Base-by-base conservation (phyloP, 2,329 filamentous ascomycete genomes). In the Cladosporium phlei region DNA sequence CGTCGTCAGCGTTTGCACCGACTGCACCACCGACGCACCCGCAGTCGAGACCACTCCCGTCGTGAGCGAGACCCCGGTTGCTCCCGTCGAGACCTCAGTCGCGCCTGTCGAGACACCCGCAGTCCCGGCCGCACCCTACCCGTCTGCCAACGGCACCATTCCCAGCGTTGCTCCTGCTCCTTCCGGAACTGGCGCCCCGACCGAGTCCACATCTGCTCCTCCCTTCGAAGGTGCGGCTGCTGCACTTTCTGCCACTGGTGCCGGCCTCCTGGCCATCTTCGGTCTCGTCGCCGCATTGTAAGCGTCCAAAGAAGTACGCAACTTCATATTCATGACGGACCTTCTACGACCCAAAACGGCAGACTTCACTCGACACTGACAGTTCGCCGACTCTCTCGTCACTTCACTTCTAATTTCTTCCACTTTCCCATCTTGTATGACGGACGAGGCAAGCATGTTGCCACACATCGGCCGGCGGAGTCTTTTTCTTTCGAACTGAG, bases 191-290 rank as follows among this genome's bases (percentile, higher is more conserved):
- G 48, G 43, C 16, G 39, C 43, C 19, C 48, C 52, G 34, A 47
- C 56, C 32, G 38, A 50, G 27, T 39, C 51, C 19, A 46, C 40
- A 50, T 48, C 48, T 35, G 61, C 59, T 51, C 58, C 60, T 46
- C 45, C 60, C 10, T 76, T 70, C 72, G 76, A 74, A 49, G 76
- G 74, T 47, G 76, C 71, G 58, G 75, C 73, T 59, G 66, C 68
- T 61, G 71, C 74, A 66, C 68, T 66, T 51, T 66, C 66, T 47
- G 66, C 69, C 47, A 69, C 69, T 30, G 74, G 73, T 60, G 74
- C 71, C 49, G 73, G 71, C 58, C 66, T 79, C 52, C 70, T 73
- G 49, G 74, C 71, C 61, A 64, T 78, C 55, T 67, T 75, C 59
- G 76, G 71, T 66, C 66, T 75, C 54, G 72, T 68, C 54, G 72